Evolutionary conservation across 2,329 filamentous ascomycete genomes (phyloP), one percentile per base, ranked within the genome.

Genomic region (Ophiostoma sp.): DNA sequence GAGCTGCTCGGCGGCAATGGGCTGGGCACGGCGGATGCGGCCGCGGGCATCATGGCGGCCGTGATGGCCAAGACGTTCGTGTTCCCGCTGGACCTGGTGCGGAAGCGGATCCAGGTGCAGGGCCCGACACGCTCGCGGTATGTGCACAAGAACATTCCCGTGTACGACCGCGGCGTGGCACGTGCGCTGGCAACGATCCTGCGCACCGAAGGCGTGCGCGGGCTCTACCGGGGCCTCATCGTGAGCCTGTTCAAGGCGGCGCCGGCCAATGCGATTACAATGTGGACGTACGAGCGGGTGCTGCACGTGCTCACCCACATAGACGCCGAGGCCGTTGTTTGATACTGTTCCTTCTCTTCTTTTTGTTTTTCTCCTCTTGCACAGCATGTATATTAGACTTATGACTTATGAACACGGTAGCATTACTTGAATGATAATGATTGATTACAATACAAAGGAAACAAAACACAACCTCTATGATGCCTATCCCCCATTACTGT

Each of bases 71-170:
- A 99, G 80, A 96, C 93, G 44, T 87, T 86, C 1, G 92, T 97
- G 11, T 99, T 98, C 74, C 95, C 95, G 16, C 83, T 99, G 38
- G 95, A 99, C 76, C 87, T 97, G 41, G 92, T 97, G 47, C 83
- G 95, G 72, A 99, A 98, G 81, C 84, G 95, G 64, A 84, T 99
- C 73, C 95, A 99, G 79, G 93, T 99, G 3, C 95, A 99, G 77
- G 95, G 95, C 0, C 95, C 95, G 1, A 96, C 90, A 70, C 83
- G 93, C 71, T 79, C 79, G 49, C 83, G 83, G 72, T 99, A 97
- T 76, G 87, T 94, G 16, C 90, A 96, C 78, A 85, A 87, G 74
- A 92, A 96, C 75, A 97, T 98, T 9, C 95, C 95, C 0, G 87
- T 90, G 73, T 98, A 97, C 75, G 82, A 80, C 5, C 83, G 82